phyloP scores from a whole-genome alignment of 2,329 filamentous ascomycete species.

The Tolypocladium paradoxum region DNA sequence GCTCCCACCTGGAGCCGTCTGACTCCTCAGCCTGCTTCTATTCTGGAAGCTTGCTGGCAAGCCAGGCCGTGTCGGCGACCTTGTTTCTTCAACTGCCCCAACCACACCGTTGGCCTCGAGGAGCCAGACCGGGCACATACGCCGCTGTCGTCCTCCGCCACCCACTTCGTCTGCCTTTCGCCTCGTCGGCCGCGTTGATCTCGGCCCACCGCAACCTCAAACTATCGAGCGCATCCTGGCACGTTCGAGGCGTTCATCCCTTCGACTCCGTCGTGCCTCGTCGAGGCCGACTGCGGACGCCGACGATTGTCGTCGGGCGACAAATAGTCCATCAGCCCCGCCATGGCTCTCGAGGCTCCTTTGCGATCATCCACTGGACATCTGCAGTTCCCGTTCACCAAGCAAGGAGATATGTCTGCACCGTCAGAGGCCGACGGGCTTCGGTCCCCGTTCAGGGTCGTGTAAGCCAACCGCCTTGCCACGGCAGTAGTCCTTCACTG shows the following conservation, averaged over 20 bases:
- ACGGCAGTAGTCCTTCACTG: not conserved
- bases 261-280: not conserved
- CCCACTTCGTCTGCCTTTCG: not conserved
- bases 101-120: not conserved
- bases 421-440: constrained; percentile 40
- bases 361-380: constrained; percentile 51
- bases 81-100: constrained; percentile 6
- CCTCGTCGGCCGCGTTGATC: not conserved
- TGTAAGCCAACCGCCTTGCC: constrained; percentile 30
- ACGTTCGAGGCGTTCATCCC: constrained; percentile 13
- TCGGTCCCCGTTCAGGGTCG: constrained; percentile 36
- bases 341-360: constrained; percentile 37
- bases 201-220: constrained; percentile 2
- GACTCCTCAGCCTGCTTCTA: constrained; percentile 10
- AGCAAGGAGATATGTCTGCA: constrained; percentile 42
- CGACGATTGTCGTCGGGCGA: not conserved
- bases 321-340: not conserved
- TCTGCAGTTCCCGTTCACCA: constrained; percentile 25
- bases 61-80: constrained; percentile 10
- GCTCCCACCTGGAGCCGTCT: constrained; percentile 8
- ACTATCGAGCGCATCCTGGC: constrained; percentile 4
- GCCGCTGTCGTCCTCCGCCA: not conserved
- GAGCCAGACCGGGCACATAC: constrained; percentile 2
- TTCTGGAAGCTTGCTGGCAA: constrained; percentile 12
- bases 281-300: not conserved